Base-by-base conservation (phyloP, 148 eudicot genomes). In the Rhododendron kiyosumense region DNA sequence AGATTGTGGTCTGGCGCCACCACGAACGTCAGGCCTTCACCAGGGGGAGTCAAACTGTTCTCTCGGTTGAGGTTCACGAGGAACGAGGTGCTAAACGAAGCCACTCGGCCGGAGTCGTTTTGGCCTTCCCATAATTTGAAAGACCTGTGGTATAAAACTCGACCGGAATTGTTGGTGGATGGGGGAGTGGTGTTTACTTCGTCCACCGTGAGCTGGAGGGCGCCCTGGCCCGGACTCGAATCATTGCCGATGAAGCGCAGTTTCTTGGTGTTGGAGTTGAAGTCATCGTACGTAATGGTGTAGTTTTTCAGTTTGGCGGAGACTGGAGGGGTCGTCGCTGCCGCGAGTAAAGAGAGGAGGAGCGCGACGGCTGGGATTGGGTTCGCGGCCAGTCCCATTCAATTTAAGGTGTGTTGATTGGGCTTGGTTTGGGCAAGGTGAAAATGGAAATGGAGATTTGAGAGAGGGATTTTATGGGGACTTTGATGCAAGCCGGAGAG, bases 141-240 rank as follows among this genome's bases (percentile, higher is more conserved):
- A 0, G 86, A 79, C 2, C 1, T 2, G 3, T 57, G 69, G 79
- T 43, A 87, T 2, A 92, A 57, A 63, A 93, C 69, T 7, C 98
- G 90, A 2, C 99, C 99, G 7, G 97, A 84, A 3, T 79, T 88
- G 82, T 52, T 22, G 26, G 88, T 0, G 43, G 57, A 3, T 65
- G 15, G 12, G 2, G 88, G 61, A 45, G 82, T 5, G 88, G 0
- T 18, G 65, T 6, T 59, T 0, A 0, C 11, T 46, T 46, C 48
- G 48, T 59, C 98, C 1, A 94, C 93, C 8, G 98, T 96, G n/a
- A 96, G 49, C 81, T 96, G 98, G 15, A 96, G 87, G 8, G 98
- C 98, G 0, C 32, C 14, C 34, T 92, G 89, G 87, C 0, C 32
- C 0, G 12, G 0, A 4, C 13, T n/a, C 4, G 73, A n/a, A 8